Conservation (phyloP, 2,329 filamentous ascomycete genomes). For the Tolypocladium tropicale region DNA sequence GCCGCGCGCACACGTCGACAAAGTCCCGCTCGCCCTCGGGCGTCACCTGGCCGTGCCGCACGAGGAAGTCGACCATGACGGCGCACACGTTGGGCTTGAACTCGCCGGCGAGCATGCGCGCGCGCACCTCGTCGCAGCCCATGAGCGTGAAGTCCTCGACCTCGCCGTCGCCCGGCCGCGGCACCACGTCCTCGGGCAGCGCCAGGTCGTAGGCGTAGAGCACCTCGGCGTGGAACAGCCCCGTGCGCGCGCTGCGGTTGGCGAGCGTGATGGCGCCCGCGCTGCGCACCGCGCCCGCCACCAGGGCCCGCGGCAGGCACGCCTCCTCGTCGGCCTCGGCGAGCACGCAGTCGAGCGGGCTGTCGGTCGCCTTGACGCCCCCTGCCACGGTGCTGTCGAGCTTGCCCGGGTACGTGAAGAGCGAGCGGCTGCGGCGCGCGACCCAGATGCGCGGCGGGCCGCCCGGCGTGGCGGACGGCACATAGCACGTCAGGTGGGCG, state of each 20-base stretch:
- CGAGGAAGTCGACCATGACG: conserved; percentile 72
- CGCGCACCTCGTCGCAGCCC: conserved; percentile 48
- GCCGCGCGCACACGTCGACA: conserved; percentile 48
- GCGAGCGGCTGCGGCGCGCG: conserved; percentile 51
- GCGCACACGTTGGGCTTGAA: conserved; percentile 81
- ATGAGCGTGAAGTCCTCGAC: conserved; percentile 66
- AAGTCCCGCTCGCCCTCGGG: conserved; percentile 63
- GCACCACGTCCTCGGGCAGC: conserved; percentile 45
- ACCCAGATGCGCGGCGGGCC: conserved; percentile 57
- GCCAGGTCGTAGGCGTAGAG: conserved; percentile 69
- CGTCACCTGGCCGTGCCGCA: conserved; percentile 66
- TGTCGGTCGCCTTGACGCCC: conserved; percentile 58
- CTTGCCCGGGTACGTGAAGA: conserved; percentile 65
- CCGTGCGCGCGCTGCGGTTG: conserved; percentile 16
- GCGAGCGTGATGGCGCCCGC: conserved; percentile 25
- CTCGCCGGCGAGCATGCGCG: conserved; percentile 52
- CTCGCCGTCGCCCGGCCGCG: conserved; percentile 64
- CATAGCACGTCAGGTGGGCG: conserved; percentile 56
- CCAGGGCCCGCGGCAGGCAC: conserved; percentile 18
- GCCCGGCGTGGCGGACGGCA: conserved; percentile 19
- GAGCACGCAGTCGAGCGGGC: conserved; percentile 56
- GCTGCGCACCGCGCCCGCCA: conserved; percentile 12
- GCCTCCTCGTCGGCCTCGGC: conserved; percentile 69
- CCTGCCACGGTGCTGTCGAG: conserved; percentile 76
- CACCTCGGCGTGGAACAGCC: conserved; percentile 25